Evolutionary conservation across 352 stramenopile genomes (phyloP).

Genomic region (Globisporangium iwayamae): DNA sequence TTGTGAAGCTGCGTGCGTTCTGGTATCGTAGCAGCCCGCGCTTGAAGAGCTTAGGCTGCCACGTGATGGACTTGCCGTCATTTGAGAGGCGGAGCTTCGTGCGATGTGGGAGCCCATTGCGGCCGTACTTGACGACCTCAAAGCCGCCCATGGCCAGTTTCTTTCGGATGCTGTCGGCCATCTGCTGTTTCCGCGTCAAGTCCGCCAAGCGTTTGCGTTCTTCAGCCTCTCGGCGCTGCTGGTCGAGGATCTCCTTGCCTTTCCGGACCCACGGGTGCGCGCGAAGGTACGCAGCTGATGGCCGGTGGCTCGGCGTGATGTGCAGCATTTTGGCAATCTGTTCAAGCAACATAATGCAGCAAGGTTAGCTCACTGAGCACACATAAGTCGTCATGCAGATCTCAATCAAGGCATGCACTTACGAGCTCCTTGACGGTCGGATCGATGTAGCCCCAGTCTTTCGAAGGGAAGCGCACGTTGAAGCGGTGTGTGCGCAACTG

Average conservation of each 20-base stretch:
- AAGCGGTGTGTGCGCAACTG: slow-evolving; percentile 80
- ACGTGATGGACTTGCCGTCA: slow-evolving; percentile 66
- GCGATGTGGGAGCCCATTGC: slow-evolving; percentile 68
- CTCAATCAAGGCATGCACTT: background rate
- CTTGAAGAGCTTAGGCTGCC: slow-evolving; percentile 79
- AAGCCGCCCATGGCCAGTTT: slow-evolving; percentile 69
- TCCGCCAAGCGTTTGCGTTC: slow-evolving; percentile 41
- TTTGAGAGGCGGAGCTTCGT: slow-evolving; percentile 73
- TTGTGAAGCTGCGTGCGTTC: slow-evolving; percentile 65
- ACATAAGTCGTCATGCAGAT: background rate
- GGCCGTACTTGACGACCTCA: slow-evolving; percentile 78
- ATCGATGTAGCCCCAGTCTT: slow-evolving; percentile 69
- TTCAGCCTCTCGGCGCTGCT: slow-evolving; percentile 38
- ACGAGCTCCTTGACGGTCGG: slow-evolving; percentile 65
- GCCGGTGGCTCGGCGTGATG: slow-evolving; percentile 63
- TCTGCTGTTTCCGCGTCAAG: slow-evolving; percentile 57
- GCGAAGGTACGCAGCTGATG: slow-evolving; percentile 52
- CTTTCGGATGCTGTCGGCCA: slow-evolving; percentile 61
- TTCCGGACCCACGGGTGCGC: slow-evolving; percentile 62
- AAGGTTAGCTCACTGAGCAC: background rate
- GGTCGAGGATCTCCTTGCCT: slow-evolving; percentile 45
- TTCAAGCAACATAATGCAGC: background rate
- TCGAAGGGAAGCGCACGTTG: slow-evolving; percentile 78
- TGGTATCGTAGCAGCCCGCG: slow-evolving; percentile 64
- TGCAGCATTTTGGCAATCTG: slow-evolving; percentile 73